Evolutionary conservation across 805 yeast species (phyloP), one percentile per base, ranked within the genome.

Genomic region (Spathaspora gorwiae): DNA sequence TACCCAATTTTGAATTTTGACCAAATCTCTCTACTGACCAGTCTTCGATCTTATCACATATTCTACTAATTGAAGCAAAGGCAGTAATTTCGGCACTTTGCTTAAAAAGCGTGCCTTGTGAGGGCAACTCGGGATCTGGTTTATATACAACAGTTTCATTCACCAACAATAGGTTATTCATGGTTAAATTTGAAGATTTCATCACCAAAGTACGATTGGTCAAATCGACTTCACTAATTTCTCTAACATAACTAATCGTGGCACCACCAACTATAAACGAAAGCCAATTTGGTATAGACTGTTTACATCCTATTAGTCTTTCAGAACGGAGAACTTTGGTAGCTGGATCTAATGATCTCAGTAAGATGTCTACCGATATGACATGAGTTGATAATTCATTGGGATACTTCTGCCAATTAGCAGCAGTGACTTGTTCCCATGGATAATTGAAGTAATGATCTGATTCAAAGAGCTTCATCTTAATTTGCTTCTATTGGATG

Each of bases 371-470:
- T 14, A 94, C 98, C 1, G 94, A 94, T 27, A 88, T 84, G 8
- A 92, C 99, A 64, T 92, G 99, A 0, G 95, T 79, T 7, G 96
- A 83, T 47, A 84, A 74, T 55, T 90, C 95, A 61, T 94, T 92
- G n/a, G 99, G 99, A 66, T 92, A 92, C 55, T 92, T 92, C 53
- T 79, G 81, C 99, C 99, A 92, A 65, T 90, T 90, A 42, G 98
- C 97, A 1, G 95, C 90, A 0, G 96, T 85, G 26, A 92, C 96
- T 55, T 86, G 89, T 26, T 86, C 95, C 97, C 98, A 92, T 0
- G 95, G 80, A 59, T 94, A 90, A 45, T 80, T 70, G 63, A 89
- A 92, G 36, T 66, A 71, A 61, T 86, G 92, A 14, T 73, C 65
- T 35, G 86, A 77, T 36, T 79, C 80, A 61, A 89, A 90, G 39